These are phyloP conservation scores for Fusarium nanum DNA, from an alignment of 2,329 filamentous ascomycete species.

Conservation along the genomic window DNA sequence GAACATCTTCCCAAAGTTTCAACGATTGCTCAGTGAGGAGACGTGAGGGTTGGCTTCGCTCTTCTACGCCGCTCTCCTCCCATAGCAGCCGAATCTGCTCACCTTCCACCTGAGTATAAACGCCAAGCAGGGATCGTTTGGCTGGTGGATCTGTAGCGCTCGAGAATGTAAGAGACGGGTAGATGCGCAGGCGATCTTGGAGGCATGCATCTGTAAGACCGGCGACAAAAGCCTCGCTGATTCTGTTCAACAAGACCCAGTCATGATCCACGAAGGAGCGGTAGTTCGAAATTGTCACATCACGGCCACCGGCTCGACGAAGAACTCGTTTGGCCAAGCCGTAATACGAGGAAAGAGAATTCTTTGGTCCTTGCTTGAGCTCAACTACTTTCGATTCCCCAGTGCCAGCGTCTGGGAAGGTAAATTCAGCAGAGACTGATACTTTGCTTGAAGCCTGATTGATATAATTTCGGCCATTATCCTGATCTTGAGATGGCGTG, in stretches of 20 bases:
- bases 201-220: conserved; percentile 64
- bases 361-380: conserved; percentile 57
- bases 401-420: conserved; percentile 31
- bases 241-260: conserved; percentile 61
- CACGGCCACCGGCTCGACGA: conserved; percentile 61
- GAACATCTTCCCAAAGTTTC: conserved; percentile 59
- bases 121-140: conserved; percentile 64
- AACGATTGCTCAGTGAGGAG: conserved; percentile 53
- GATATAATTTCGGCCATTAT: conserved; percentile 41
- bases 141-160: conserved; percentile 43
- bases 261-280: conserved; percentile 58
- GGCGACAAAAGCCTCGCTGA: conserved; percentile 65
- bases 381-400: conserved; percentile 42
- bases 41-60: conserved; percentile 32
- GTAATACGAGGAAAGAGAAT: conserved; percentile 61
- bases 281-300: conserved; percentile 61
- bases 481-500: conserved; percentile 33
- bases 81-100: conserved; percentile 62
- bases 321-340: conserved; percentile 61
- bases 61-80: conserved; percentile 43
- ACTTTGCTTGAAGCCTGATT: conserved; percentile 5
- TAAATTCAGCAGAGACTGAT: conserved; percentile 32
- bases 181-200: conserved; percentile 57
- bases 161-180: conserved; percentile 60
- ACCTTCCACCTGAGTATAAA: conserved; percentile 67